phyloP scores from a whole-genome alignment of 345 rosid genomes.

The Ceriops decandra region DNA sequence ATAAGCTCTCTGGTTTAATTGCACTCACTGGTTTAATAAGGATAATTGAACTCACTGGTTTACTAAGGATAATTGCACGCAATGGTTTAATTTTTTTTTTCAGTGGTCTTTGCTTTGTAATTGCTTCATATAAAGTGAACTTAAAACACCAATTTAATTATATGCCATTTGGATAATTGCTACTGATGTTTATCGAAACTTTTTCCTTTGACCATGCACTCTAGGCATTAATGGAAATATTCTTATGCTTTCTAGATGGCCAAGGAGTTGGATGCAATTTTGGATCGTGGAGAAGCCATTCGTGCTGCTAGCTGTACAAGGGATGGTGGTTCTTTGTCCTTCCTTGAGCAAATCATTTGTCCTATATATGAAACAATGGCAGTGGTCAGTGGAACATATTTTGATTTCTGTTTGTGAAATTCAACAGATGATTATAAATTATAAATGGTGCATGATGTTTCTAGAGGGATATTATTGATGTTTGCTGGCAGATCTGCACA shows the following conservation, averaged over 20 bases:
- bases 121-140: too few species aligned
- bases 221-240: slow-evolving; percentile 2
- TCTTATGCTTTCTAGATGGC: slow-evolving; percentile 67
- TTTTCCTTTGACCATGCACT: neutral
- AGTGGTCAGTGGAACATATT: slow-evolving; percentile 42
- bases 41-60: too few species aligned
- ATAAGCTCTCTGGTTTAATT: too few species aligned
- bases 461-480: neutral
- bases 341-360: slow-evolving; percentile 65
- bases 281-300: slow-evolving; percentile 86
- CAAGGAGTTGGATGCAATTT: slow-evolving; percentile 78
- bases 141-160: too few species aligned
- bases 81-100: too few species aligned
- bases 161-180: neutral
- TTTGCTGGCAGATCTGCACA: neutral
- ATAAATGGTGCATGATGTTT: neutral
- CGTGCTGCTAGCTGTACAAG: slow-evolving; percentile 57
- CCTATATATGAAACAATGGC: slow-evolving; percentile 68
- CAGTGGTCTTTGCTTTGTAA: too few species aligned
- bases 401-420: neutral
- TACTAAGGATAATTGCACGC: too few species aligned
- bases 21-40: too few species aligned
- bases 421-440: neutral
- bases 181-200: neutral
- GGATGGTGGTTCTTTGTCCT: slow-evolving; percentile 67